phyloP scores from a whole-genome alignment of 768 basidiomycete genomes.

The Clavaria fumosa region DNA sequence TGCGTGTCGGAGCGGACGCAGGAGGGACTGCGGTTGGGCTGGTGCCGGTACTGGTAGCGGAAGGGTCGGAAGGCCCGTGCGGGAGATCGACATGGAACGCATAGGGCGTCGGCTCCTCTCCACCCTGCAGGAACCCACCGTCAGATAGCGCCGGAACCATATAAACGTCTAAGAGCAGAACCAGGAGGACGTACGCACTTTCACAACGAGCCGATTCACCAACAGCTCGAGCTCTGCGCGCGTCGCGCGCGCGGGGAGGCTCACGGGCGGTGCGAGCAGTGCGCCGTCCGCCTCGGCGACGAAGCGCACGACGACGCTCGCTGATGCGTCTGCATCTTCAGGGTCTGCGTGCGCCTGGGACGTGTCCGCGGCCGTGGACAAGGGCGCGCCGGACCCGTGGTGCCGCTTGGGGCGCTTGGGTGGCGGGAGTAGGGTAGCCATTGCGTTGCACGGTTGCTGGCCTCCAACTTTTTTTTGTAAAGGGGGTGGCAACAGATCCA shows the following conservation, averaged over 20 bases:
- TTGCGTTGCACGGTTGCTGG: slow-evolving; percentile 15
- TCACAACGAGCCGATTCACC: slow-evolving; percentile 73
- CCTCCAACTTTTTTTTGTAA: neutral
- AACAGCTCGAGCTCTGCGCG: slow-evolving; percentile 74
- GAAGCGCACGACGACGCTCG: slow-evolving; percentile 82
- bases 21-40: too few relatives aligned
- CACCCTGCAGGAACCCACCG: slow-evolving; percentile 21
- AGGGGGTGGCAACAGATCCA: neutral
- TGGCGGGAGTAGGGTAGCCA: slow-evolving; percentile 79
- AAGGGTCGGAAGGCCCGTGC: slow-evolving; percentile 30
- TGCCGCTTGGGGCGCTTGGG: slow-evolving; percentile 79
- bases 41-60: too few relatives aligned
- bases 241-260: slow-evolving; percentile 74
- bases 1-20: slow-evolving; percentile 55
- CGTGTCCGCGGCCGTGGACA: too few relatives aligned
- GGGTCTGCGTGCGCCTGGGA: too few relatives aligned
- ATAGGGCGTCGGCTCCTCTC: slow-evolving; percentile 86
- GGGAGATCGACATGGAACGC: slow-evolving; percentile 75
- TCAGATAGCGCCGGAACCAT: neutral
- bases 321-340: slow-evolving; percentile 30
- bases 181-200: slow-evolving; percentile 30
- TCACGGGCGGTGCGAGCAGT: slow-evolving; percentile 75
- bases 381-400: slow-evolving; percentile 56
- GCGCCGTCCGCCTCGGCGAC: slow-evolving; percentile 76
- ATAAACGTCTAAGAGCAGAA: too few relatives aligned